Evolutionary conservation across 164 flowering plant species (phyloP).

Genomic region (Tetrastigma voinierianum): DNA sequence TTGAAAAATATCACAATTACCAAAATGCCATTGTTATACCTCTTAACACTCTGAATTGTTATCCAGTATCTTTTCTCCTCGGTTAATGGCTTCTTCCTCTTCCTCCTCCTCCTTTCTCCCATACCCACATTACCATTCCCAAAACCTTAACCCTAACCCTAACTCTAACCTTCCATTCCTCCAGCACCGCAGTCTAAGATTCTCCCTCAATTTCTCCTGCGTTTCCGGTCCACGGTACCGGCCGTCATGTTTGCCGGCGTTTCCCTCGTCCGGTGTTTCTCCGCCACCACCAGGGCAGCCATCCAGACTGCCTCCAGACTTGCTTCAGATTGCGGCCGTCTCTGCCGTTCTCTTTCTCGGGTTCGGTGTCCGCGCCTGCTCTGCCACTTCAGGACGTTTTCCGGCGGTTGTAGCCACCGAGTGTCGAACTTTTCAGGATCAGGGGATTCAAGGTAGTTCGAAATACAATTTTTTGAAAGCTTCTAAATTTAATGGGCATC

Average conservation of each 20-base stretch:
- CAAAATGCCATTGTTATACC: too few relatives aligned
- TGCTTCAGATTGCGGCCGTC: conserved; percentile 18
- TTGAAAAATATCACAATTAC: too few relatives aligned
- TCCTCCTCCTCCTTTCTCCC: neutral
- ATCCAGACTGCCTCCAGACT: conserved; percentile 5
- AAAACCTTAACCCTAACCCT: conserved; percentile 13
- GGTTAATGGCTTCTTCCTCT: neutral
- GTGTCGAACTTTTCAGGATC: conserved; percentile 6
- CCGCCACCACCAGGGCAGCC: neutral
- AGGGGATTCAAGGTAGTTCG: conserved; percentile 7
- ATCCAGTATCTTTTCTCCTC: neutral
- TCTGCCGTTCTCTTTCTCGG: conserved; percentile 26
- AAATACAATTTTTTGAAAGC: too few relatives aligned
- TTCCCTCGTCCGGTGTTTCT: neutral
- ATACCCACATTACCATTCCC: neutral
- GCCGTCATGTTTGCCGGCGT: neutral
- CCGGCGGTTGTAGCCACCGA: conserved; percentile 1
- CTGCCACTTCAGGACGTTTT: conserved; percentile 3
- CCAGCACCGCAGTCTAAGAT: neutral
- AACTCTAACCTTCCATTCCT: neutral
- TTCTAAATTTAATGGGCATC: too few relatives aligned
- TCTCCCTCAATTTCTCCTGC: neutral
- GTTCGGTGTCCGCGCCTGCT: conserved; percentile 15
- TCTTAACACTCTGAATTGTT: too few relatives aligned
- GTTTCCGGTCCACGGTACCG: neutral